These are phyloP conservation scores for Rhodotorula sp. DNA, from an alignment of 1,284 basidiomycete species.

Conservation along the genomic window DNA sequence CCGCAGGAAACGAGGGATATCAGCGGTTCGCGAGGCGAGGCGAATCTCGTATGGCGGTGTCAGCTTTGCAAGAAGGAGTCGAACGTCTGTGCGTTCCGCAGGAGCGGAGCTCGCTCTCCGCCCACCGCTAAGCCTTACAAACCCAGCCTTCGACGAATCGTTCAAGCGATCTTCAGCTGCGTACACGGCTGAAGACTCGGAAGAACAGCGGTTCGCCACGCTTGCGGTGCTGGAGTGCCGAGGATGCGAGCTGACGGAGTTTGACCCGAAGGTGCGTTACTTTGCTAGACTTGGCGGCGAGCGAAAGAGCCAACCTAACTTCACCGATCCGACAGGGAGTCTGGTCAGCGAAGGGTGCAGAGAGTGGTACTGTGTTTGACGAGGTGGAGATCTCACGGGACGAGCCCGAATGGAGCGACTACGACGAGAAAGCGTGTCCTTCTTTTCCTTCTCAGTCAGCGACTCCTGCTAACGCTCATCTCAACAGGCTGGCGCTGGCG, in stretches of 20 bases:
- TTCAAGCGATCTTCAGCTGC: slow-evolving; percentile 33
- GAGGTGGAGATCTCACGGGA: slow-evolving; percentile 36
- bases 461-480: neutral
- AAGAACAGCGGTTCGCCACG: slow-evolving; percentile 31
- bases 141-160: slow-evolving; percentile 36
- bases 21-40: slow-evolving; percentile 38
- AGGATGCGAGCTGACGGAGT: slow-evolving; percentile 36
- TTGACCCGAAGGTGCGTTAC: slow-evolving; percentile 30
- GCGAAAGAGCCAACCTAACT: no score
- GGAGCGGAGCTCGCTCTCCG: no score
- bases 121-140: neutral
- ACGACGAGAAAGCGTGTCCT: slow-evolving; percentile 38
- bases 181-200: slow-evolving; percentile 36
- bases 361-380: slow-evolving; percentile 31
- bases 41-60: slow-evolving; percentile 41
- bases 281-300: neutral
- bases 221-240: slow-evolving; percentile 40
- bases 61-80: slow-evolving; percentile 37
- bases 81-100: slow-evolving; percentile 29
- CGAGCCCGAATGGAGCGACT: slow-evolving; percentile 40
- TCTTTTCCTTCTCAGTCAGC: neutral
- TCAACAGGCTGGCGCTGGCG: slow-evolving; percentile 14
- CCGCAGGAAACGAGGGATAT: slow-evolving; percentile 32
- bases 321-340: slow-evolving; percentile 1
- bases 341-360: slow-evolving; percentile 28